These are phyloP conservation scores for Hygrocybe punicea DNA, from an alignment of 768 basidiomycete species.

Conservation along the genomic window DNA sequence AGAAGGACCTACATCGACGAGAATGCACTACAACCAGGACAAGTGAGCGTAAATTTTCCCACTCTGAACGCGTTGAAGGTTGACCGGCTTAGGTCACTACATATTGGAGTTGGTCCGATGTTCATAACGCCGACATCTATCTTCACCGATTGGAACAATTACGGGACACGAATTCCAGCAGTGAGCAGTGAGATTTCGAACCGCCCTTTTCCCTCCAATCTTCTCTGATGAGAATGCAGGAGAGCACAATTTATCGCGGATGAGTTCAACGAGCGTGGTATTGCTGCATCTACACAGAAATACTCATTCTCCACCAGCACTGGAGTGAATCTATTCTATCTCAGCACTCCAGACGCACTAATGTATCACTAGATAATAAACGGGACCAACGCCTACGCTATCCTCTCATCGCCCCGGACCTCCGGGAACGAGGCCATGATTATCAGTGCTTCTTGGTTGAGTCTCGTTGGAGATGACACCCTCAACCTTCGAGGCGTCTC, in stretches of 20 bases:
- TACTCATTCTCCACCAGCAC: constrained; percentile 56
- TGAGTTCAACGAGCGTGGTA: constrained; percentile 73
- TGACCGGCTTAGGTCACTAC: constrained; percentile 67
- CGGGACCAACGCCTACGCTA: constrained; percentile 81
- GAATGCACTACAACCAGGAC: constrained; percentile 90
- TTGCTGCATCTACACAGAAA: constrained; percentile 63
- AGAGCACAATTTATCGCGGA: constrained; percentile 57
- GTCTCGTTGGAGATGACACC: constrained; percentile 54
- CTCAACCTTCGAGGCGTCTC: constrained; percentile 85
- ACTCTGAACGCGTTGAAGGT: background rate
- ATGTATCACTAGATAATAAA: constrained; percentile 41
- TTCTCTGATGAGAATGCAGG: constrained; percentile 38
- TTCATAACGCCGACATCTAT: constrained; percentile 81
- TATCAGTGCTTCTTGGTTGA: constrained; percentile 87
- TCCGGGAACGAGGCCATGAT: constrained; percentile 93
- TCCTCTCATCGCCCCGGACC: constrained; percentile 80
- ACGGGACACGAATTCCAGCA: constrained; percentile 59
- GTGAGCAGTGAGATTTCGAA: constrained; percentile 57
- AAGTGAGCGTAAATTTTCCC: constrained; percentile 47
- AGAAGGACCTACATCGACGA: constrained; percentile 84
- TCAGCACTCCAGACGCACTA: background rate
- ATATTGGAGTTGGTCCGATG: constrained; percentile 89
- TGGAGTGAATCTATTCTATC: constrained; percentile 39
- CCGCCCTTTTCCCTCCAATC: background rate
- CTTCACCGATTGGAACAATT: constrained; percentile 65